These are phyloP conservation scores for Erysiphe pulchra DNA, from an alignment of 2,329 filamentous ascomycete genomes.

Conservation along the genomic window DNA sequence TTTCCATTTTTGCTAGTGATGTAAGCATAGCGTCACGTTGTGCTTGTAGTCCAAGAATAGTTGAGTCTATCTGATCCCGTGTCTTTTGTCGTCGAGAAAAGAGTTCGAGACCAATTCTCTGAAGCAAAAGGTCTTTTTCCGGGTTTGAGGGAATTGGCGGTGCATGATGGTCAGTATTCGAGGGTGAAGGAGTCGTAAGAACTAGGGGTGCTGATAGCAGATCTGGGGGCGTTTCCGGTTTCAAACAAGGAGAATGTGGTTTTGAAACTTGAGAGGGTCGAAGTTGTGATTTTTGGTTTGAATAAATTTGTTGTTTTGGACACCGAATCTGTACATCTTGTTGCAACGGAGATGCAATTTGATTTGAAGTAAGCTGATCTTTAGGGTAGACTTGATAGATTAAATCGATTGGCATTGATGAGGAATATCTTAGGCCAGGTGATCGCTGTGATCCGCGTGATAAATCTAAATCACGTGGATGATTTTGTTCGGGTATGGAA, in stretches of 20 bases:
- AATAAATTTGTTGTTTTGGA: slow-evolving; percentile 4
- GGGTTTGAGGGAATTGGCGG: slow-evolving; percentile 89
- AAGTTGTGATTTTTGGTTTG: slow-evolving; percentile 10
- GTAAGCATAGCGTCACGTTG: slow-evolving; percentile 54
- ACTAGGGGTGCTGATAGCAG: slow-evolving; percentile 27
- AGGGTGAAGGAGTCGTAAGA: slow-evolving; percentile 20
- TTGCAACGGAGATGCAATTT: not conserved
- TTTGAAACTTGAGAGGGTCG: slow-evolving; percentile 8
- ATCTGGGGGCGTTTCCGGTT: slow-evolving; percentile 18
- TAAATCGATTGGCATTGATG: not conserved
- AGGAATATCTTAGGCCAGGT: not conserved
- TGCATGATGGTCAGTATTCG: slow-evolving; percentile 26
- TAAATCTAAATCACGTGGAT: too few species aligned
- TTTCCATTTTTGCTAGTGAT: slow-evolving; percentile 42
- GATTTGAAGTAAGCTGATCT: slow-evolving; percentile 4
- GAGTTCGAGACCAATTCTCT: slow-evolving; percentile 47
- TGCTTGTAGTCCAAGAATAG: slow-evolving; percentile 48
- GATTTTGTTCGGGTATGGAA: not conserved
- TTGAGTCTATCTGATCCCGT: slow-evolving; percentile 45
- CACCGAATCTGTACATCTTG: not conserved
- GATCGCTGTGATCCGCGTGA: not conserved
- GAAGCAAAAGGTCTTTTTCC: slow-evolving; percentile 70
- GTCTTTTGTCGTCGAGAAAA: slow-evolving; percentile 41
- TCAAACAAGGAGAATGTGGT: slow-evolving; percentile 12
- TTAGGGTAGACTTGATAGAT: not conserved